Conservation (phyloP, 2,329 filamentous ascomycete species). For the Ceratocystis destructans region DNA sequence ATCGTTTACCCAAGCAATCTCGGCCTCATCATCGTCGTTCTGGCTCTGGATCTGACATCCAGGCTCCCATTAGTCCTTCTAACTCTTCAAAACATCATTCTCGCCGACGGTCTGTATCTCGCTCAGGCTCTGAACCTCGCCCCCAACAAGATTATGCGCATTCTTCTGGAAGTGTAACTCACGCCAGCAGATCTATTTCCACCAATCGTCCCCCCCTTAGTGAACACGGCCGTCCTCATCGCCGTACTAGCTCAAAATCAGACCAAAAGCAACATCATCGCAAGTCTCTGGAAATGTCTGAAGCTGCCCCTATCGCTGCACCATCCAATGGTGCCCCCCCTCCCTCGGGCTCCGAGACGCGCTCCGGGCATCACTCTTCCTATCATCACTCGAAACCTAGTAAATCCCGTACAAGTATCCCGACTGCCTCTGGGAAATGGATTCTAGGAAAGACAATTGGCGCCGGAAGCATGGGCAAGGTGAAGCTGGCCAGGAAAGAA, state of each 20-base stretch:
- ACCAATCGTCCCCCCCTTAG: conserved; percentile 17
- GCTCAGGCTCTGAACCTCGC: conserved; percentile 15
- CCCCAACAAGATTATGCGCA: conserved; percentile 17
- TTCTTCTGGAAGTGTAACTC: conserved; percentile 15
- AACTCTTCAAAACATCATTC: conserved; percentile 12
- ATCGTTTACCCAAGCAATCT: conserved; percentile 16
- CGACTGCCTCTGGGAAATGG: conserved; percentile 84
- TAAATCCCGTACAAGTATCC: conserved; percentile 66
- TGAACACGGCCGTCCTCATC: conserved; percentile 19
- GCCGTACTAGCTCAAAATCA: conserved; percentile 16
- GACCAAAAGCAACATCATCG: conserved; percentile 13
- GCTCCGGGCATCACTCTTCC: conserved; percentile 14
- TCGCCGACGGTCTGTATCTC: conserved; percentile 15
- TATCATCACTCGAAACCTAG: conserved; percentile 30
- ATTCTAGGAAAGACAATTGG: conserved; percentile 92
- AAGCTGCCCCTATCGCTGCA: conserved; percentile 7
- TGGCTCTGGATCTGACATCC: conserved; percentile 15
- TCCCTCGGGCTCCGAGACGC: conserved; percentile 6
- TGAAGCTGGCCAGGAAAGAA: conserved; percentile 83
- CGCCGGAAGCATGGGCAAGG: conserved; percentile 96
- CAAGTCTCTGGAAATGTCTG: conserved; percentile 16
- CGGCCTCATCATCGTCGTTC: conserved; percentile 18
- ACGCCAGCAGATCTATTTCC: conserved; percentile 12
- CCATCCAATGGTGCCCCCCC: conserved; percentile 1
- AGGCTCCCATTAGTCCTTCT: background rate